Conservation (phyloP, 2,329 filamentous ascomycete species). For the Apiospora pterosperma region DNA sequence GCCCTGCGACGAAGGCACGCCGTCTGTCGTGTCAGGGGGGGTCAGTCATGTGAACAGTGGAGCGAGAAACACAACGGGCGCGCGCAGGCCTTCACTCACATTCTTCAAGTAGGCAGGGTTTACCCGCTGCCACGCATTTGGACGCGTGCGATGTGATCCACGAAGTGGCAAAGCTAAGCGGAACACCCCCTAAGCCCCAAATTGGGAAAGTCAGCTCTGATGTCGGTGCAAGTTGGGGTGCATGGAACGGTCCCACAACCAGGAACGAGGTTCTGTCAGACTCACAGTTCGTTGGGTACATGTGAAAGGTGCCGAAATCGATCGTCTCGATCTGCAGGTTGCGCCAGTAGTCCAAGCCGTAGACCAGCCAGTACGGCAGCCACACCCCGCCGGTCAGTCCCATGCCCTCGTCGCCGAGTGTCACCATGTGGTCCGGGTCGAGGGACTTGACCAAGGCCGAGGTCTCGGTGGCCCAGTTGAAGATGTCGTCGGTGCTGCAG, state of each 20-base stretch:
- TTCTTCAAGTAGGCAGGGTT: conserved; percentile 37
- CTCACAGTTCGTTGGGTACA: conserved; percentile 32
- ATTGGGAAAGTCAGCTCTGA: neutral
- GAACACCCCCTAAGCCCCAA: neutral
- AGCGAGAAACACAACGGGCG: neutral
- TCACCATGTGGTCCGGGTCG: conserved; percentile 60
- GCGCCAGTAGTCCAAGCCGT: conserved; percentile 46
- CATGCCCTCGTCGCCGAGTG: conserved; percentile 56
- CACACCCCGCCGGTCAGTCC: conserved; percentile 41
- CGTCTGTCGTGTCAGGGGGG: neutral
- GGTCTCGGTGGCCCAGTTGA: conserved; percentile 54
- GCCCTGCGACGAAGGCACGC: conserved; percentile 8
- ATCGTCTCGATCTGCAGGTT: conserved; percentile 48
- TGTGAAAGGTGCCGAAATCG: conserved; percentile 46
- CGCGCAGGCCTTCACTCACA: conserved; percentile 25
- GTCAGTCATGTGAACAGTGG: neutral
- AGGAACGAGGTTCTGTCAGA: neutral
- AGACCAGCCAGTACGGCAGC: conserved; percentile 45
- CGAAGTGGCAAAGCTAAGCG: conserved; percentile 27
- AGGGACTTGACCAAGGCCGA: conserved; percentile 62
- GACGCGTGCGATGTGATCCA: conserved; percentile 34
- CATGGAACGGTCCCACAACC: accelerated
- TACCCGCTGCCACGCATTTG: conserved; percentile 34
- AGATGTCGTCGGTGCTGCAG: conserved; percentile 51
- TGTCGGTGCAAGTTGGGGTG: neutral